Conservation (phyloP, 805 yeast species). For the Sugiyamaella floridensis region DNA sequence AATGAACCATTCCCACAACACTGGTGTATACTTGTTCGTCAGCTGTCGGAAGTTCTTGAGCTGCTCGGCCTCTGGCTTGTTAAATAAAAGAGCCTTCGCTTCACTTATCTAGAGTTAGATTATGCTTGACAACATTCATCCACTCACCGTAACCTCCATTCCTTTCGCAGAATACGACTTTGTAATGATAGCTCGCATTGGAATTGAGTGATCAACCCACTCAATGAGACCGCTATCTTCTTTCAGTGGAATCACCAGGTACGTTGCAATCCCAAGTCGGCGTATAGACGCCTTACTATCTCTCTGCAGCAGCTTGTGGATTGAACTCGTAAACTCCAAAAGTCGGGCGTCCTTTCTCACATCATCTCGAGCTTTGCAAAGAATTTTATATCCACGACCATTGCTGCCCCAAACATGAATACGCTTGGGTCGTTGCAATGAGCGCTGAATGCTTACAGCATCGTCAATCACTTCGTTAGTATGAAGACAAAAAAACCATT, state of each 20-base stretch:
- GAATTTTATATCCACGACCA: conserved; percentile 61
- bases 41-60: conserved; percentile 33
- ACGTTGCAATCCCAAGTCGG: conserved; percentile 63
- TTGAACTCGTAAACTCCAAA: conserved; percentile 83
- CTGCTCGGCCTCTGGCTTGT: conserved; percentile 29
- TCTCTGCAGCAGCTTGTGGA: conserved; percentile 62
- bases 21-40: conserved; percentile 35
- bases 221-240: conserved; percentile 89
- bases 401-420: conserved; percentile 71
- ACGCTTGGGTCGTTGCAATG: conserved; percentile 83
- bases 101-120: conserved; percentile 25
- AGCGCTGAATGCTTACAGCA: conserved; percentile 61
- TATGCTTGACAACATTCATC: conserved; percentile 15
- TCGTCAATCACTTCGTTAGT: conserved; percentile 46
- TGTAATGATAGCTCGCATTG: conserved; percentile 57
- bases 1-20: conserved; percentile 78
- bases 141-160: conserved; percentile 27
- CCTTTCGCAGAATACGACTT: conserved; percentile 39
- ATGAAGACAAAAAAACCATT: too few species aligned
- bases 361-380: conserved; percentile 86
- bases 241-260: conserved; percentile 81
- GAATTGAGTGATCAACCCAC: conserved; percentile 71
- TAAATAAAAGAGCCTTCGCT: conserved; percentile 26
- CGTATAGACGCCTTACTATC: conserved; percentile 71
- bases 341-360: conserved; percentile 91